phyloP scores from a whole-genome alignment of 2,329 filamentous ascomycete species.

The Tolypocladium paradoxum region DNA sequence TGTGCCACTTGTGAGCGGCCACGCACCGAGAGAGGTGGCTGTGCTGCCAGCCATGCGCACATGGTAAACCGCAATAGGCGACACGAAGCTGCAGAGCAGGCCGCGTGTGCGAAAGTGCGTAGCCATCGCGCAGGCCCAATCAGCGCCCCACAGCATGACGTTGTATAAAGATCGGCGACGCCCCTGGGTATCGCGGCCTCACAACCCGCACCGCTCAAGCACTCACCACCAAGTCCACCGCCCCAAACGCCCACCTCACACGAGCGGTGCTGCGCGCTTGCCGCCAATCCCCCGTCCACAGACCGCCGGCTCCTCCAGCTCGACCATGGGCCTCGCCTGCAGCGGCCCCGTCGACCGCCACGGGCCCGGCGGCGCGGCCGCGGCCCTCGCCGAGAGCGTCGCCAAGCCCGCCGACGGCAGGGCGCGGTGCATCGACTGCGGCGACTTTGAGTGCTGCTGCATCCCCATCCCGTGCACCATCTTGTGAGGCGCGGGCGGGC shows the following conservation, averaged over 20 bases:
- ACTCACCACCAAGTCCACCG: too few species aligned
- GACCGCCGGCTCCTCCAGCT: too few species aligned
- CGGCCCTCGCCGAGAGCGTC: constrained; percentile 38
- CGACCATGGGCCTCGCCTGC: constrained; percentile 12
- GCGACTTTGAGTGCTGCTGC: constrained; percentile 42
- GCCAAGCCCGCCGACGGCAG: constrained; percentile 36
- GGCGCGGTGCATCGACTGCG: constrained; percentile 39
- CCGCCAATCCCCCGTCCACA: too few species aligned
- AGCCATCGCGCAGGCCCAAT: too few species aligned
- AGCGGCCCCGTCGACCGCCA: constrained; percentile 20
- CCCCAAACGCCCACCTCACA: too few species aligned
- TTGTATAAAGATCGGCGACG: too few species aligned
- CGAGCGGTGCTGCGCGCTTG: neutral
- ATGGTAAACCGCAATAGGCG: neutral
- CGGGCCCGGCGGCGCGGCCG: constrained; percentile 37
- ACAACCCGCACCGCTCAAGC: too few species aligned
- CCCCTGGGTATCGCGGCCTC: neutral
- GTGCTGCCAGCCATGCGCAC: neutral
- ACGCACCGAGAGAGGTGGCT: neutral
- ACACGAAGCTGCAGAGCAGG: neutral
- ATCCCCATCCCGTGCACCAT: constrained; percentile 41
- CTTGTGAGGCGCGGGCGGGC: constrained; percentile 28
- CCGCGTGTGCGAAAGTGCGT: neutral
- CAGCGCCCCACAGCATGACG: too few species aligned
- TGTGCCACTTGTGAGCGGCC: neutral